Evolutionary conservation across 2,329 filamentous ascomycete species (phyloP).

Genomic region (Penicillium griseofulvum): DNA sequence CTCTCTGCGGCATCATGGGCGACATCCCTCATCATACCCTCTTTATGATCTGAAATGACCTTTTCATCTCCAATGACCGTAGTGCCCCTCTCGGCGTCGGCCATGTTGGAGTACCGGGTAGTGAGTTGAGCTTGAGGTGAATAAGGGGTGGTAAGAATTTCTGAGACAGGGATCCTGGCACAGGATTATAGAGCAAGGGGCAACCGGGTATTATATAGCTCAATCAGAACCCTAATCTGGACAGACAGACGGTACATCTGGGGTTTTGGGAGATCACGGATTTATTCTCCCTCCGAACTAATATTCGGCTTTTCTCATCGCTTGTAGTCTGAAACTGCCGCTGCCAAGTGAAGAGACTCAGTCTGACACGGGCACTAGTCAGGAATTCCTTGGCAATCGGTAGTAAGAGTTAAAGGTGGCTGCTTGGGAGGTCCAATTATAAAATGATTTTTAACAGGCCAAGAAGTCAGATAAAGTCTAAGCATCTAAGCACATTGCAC

Average conservation of each 20-base stretch:
- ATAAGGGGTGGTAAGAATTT: not conserved
- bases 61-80: constrained; percentile 24
- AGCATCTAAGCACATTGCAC: not conserved
- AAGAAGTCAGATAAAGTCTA: not conserved
- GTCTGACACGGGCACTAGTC: not conserved
- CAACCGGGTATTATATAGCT: constrained; percentile 3
- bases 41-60: constrained; percentile 16
- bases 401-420: not conserved
- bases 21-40: constrained; percentile 13
- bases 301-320: not conserved
- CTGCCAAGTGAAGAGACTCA: constrained; percentile 4
- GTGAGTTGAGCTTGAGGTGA: not conserved
- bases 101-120: constrained; percentile 1
- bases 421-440: not conserved
- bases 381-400: not conserved
- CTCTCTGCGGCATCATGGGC: constrained; percentile 43
- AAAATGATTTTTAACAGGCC: not conserved
- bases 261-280: constrained; percentile 7
- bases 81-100: constrained; percentile 1
- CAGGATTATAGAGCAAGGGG: not conserved
- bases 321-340: constrained; percentile 5
- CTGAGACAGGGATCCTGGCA: not conserved
- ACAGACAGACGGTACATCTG: not conserved
- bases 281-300: not conserved
- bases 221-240: not conserved